Evolutionary conservation across 2,329 filamentous ascomycete species (phyloP).

Genomic region (Aspergillus intermedius): DNA sequence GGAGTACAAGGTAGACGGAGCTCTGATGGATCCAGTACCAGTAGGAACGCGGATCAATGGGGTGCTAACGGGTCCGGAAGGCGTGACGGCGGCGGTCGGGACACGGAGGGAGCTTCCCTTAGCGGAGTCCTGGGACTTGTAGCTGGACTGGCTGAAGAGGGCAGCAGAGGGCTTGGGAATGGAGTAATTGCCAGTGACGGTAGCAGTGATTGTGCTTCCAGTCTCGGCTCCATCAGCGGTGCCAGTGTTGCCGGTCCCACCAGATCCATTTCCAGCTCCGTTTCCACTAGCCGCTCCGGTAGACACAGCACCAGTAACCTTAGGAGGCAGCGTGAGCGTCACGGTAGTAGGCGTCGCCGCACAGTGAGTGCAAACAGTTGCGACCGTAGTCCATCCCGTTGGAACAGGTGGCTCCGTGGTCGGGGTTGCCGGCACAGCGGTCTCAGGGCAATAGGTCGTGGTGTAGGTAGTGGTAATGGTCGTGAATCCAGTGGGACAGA

Average conservation of each 20-base stretch:
- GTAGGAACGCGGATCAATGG: not conserved
- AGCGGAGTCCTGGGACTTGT: not conserved
- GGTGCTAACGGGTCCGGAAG: not conserved
- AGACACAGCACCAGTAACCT: not conserved
- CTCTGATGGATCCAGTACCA: constrained; percentile 3
- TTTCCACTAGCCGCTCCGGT: too few species aligned
- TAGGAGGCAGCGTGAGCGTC: constrained; percentile 26
- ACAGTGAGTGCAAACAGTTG: constrained; percentile 35
- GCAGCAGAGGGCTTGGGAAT: too few species aligned
- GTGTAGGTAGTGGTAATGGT: constrained; percentile 35
- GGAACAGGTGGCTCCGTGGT: constrained; percentile 21
- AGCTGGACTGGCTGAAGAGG: not conserved
- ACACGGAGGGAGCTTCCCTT: not conserved
- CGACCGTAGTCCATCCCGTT: constrained; percentile 35
- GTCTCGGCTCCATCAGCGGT: too few species aligned
- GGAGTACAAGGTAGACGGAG: constrained; percentile 12
- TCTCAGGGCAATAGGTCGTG: constrained; percentile 31
- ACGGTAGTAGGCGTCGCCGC: constrained; percentile 34
- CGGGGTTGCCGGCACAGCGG: constrained; percentile 22
- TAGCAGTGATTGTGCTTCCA: too few species aligned
- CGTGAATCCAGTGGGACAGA: constrained; percentile 39
- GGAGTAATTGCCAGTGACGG: too few species aligned
- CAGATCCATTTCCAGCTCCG: too few species aligned
- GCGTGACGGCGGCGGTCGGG: not conserved
- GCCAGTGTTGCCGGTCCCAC: too few species aligned